phyloP scores from a whole-genome alignment of 2,329 filamentous ascomycete species.

The Tothia fuscella region DNA sequence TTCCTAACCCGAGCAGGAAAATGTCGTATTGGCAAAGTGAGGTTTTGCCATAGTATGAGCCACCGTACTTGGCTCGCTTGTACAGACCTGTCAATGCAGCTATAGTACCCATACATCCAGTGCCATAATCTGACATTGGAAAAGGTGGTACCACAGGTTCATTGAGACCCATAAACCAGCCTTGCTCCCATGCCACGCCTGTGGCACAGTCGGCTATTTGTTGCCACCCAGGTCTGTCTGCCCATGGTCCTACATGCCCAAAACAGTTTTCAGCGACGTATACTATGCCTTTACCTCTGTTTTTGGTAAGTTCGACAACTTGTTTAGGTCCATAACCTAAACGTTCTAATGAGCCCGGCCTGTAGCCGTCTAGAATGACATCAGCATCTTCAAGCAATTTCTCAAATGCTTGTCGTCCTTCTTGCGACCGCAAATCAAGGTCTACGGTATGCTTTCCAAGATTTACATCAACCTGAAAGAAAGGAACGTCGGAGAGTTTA shows the following conservation, averaged over 20 bases:
- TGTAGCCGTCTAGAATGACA: conserved; percentile 57
- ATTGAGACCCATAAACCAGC: conserved; percentile 42
- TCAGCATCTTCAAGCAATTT: conserved; percentile 49
- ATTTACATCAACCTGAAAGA: conserved; percentile 62
- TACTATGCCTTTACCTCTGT: conserved; percentile 49
- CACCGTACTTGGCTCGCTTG: conserved; percentile 48
- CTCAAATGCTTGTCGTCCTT: conserved; percentile 46
- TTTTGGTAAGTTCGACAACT: conserved; percentile 40
- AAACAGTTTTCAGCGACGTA: conserved; percentile 65
- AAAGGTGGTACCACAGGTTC: conserved; percentile 56
- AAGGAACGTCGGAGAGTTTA: conserved; percentile 56
- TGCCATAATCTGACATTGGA: conserved; percentile 52
- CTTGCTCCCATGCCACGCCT: conserved; percentile 50
- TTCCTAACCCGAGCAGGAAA: conserved; percentile 48
- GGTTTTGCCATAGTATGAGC: conserved; percentile 53
- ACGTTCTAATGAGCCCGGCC: conserved; percentile 51
- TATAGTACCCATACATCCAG: conserved; percentile 59
- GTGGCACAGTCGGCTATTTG: conserved; percentile 58
- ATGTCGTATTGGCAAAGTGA: conserved; percentile 59
- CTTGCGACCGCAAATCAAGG: conserved; percentile 46
- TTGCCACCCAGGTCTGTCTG: conserved; percentile 55
- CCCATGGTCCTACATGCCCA: conserved; percentile 53
- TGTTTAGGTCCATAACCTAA: conserved; percentile 50
- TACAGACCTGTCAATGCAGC: conserved; percentile 53
- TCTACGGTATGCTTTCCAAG: conserved; percentile 57